Evolutionary conservation across 306 rosid species (phyloP).

Genomic region (Gastrolobium bilobum): DNA sequence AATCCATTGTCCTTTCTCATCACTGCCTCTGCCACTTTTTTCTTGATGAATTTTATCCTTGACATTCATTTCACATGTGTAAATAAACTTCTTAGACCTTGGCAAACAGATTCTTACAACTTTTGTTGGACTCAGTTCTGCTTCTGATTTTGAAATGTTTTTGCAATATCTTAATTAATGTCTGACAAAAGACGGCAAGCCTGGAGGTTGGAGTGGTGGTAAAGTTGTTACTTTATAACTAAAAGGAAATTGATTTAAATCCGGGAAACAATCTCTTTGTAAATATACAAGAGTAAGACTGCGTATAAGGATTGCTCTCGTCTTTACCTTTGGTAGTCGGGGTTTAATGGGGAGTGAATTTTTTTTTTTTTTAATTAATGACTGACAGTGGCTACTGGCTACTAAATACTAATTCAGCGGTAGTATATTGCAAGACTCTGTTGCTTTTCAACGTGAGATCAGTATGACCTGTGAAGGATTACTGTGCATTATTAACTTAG

Average conservation of each 20-base stretch:
- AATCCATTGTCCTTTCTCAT: not conserved
- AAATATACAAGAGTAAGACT: no score
- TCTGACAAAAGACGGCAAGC: no score
- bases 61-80: not conserved
- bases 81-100: not conserved
- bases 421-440: not conserved
- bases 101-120: not conserved
- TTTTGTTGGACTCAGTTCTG: not conserved
- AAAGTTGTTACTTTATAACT: no score
- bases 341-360: no score
- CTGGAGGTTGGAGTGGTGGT: no score
- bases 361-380: no score
- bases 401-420: not conserved
- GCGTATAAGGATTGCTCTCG: no score
- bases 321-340: no score
- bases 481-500: not conserved
- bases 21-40: not conserved
- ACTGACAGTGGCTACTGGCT: not conserved
- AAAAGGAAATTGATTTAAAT: no score
- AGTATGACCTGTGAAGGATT: not conserved
- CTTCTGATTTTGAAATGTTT: not conserved
- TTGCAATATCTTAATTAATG: not conserved
- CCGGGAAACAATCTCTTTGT: no score
- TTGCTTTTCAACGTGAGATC: not conserved
- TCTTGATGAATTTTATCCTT: not conserved